Conservation (phyloP, 2,329 filamentous ascomycete species). For the Monosporascus sp. region DNA sequence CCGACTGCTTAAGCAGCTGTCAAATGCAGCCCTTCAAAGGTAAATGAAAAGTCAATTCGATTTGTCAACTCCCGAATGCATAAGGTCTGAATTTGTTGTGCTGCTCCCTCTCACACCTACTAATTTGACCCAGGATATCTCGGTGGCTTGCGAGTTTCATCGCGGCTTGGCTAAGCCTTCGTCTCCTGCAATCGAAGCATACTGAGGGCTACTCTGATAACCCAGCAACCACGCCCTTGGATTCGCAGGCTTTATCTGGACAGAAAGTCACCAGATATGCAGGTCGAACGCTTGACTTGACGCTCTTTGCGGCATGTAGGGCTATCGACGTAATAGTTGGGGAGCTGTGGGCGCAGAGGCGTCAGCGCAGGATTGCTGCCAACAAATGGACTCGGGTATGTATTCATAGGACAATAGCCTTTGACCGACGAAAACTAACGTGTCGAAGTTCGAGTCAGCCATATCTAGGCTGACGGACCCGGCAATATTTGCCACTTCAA, state of each 20-base stretch:
- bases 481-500: conserved; percentile 64
- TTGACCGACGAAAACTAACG: conserved; percentile 7
- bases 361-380: conserved; percentile 36
- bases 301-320: conserved; percentile 68
- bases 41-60: conserved; percentile 13
- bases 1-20: conserved; percentile 16
- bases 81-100: too few relatives aligned
- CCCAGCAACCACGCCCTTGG: conserved; percentile 23
- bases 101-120: conserved; percentile 4
- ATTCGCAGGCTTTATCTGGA: conserved; percentile 12
- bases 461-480: conserved; percentile 54
- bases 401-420: conserved; percentile 1
- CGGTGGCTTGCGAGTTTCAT: conserved; percentile 54
- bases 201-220: conserved; percentile 37
- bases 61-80: conserved; percentile 6
- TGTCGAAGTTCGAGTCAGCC: conserved; percentile 32
- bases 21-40: conserved; percentile 24
- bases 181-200: conserved; percentile 51
- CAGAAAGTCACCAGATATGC: conserved; percentile 34
- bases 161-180: conserved; percentile 51
- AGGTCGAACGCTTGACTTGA: conserved; percentile 75
- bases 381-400: conserved; percentile 42
- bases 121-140: conserved; percentile 38
- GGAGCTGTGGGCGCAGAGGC: conserved; percentile 54
- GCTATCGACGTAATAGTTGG: conserved; percentile 68